Conservation (phyloP, 2,329 filamentous ascomycete species). For the Monosporascus sp. region DNA sequence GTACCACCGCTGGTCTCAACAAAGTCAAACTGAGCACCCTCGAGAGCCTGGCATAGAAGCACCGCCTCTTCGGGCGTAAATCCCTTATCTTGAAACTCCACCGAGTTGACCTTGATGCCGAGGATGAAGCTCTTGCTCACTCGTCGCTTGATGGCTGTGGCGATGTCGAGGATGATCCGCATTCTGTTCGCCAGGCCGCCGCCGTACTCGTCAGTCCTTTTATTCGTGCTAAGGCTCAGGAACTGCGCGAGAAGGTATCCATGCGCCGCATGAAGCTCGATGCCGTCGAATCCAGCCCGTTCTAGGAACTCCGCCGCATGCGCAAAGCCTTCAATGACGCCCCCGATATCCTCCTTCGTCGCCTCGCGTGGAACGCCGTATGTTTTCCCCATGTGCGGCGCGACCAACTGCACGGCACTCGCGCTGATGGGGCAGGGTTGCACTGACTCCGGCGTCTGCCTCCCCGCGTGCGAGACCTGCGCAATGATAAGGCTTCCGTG, state of each 20-base stretch:
- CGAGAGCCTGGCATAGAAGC: conserved; percentile 40
- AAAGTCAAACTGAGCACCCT: conserved; percentile 45
- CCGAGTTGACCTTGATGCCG: conserved; percentile 52
- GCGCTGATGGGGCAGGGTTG: conserved; percentile 35
- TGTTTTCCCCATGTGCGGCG: conserved; percentile 10
- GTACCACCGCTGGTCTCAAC: conserved; percentile 56
- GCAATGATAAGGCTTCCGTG: conserved; percentile 55
- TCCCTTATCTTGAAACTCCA: conserved; percentile 46
- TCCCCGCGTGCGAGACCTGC: conserved; percentile 59
- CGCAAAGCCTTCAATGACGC: conserved; percentile 55
- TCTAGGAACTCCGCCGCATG: conserved; percentile 53
- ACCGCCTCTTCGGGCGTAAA: conserved; percentile 44
- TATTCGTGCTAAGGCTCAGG: conserved; percentile 41
- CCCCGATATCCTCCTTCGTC: conserved; percentile 47
- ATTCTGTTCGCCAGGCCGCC: conserved; percentile 41
- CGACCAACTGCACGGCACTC: conserved; percentile 30
- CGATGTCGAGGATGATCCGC: conserved; percentile 40
- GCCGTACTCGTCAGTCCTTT: conserved; percentile 45
- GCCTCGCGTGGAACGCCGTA: conserved; percentile 47
- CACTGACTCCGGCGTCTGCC: conserved; percentile 37
- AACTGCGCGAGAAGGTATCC: conserved; percentile 51
- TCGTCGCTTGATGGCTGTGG: conserved; percentile 27
- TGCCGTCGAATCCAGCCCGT: conserved; percentile 54
- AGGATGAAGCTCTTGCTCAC: conserved; percentile 34
- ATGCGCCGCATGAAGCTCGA: conserved; percentile 48